Base-by-base conservation (phyloP, 495 filamentous ascomycete species). In the Cercophora samala region DNA sequence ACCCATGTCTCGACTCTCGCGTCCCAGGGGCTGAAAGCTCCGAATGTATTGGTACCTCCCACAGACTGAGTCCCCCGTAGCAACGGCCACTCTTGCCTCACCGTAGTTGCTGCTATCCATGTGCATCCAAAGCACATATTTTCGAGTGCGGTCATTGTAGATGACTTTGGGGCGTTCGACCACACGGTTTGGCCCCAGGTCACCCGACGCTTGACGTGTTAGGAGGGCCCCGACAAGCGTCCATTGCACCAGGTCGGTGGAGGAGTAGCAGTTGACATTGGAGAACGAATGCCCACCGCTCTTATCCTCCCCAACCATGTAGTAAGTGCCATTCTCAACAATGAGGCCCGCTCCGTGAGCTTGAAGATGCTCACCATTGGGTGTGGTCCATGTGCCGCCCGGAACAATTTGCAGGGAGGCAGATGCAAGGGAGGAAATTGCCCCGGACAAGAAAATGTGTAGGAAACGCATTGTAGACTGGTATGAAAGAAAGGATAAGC, bases 231-330 rank as follows among this genome's bases (percentile, higher is more conserved):
- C 82, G 8, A 79, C 88, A 66, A 82, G 85, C 1, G 72, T 84
- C 88, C 89, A 90, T 66, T 88, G 78, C 0, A 90, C 82, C 0
- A 90, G 80, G 73, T 90, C 83, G 21, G 70, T 72, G 4, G 83
- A 85, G 4, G 81, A 80, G 71, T 86, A 85, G 70, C 80, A 81
- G 73, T 89, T 89, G 58, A 91, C 78, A 68, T 83, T 85, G 66
- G 86, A 80, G 73, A 90, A 90, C 6, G 79, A 72, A 37, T 75
- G 78, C 29, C 88, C 88, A 56, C 80, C 69, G 4, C 82, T 78
- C 74, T 91, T 89, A 77, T 91, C 87, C 75, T 91, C 88, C 56
- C 88, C 88, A 55, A 89, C 78, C 64, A 85, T 76, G 77, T 89
- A 89, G 79, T 86, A 91, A 0, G 79, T 80, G 19, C 76, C 77